phyloP scores from a whole-genome alignment of 441 rosid genomes.

The Pelargonium exstipulatum region DNA sequence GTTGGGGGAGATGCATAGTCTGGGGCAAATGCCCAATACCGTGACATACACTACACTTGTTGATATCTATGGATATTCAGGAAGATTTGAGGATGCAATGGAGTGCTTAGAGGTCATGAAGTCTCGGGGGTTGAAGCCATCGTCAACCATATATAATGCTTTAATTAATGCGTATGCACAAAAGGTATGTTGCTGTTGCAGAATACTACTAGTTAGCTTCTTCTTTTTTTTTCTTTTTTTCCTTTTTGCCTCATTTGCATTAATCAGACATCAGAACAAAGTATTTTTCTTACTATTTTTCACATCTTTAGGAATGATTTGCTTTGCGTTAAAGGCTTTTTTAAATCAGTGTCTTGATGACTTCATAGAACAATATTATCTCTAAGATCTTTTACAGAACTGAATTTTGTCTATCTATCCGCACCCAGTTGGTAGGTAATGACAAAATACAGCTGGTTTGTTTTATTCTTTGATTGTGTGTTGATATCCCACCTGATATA shows the following conservation, averaged over 20 bases:
- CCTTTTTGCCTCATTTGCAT: not conserved
- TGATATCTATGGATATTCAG: slow-evolving; percentile 82
- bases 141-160: slow-evolving; percentile 89
- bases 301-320: not conserved
- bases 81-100: slow-evolving; percentile 76
- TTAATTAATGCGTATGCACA: slow-evolving; percentile 95
- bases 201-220: not conserved
- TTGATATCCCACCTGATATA: not conserved
- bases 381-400: not conserved
- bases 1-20: slow-evolving; percentile 60
- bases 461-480: not conserved
- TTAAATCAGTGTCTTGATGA: not conserved
- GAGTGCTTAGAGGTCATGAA: slow-evolving; percentile 89
- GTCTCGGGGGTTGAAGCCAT: slow-evolving; percentile 65
- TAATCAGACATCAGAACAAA: not conserved
- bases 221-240: not conserved
- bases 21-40: slow-evolving; percentile 58
- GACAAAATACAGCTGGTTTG: not conserved
- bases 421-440: too few relatives aligned
- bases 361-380: not conserved
- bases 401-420: not conserved
- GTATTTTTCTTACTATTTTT: not conserved
- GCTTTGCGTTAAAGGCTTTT: not conserved
- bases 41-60: slow-evolving; percentile 90
- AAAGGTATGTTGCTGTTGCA: slow-evolving; percentile 47